Conservation (phyloP, 306 rosid genomes). For the Cajanus cajan region DNA sequence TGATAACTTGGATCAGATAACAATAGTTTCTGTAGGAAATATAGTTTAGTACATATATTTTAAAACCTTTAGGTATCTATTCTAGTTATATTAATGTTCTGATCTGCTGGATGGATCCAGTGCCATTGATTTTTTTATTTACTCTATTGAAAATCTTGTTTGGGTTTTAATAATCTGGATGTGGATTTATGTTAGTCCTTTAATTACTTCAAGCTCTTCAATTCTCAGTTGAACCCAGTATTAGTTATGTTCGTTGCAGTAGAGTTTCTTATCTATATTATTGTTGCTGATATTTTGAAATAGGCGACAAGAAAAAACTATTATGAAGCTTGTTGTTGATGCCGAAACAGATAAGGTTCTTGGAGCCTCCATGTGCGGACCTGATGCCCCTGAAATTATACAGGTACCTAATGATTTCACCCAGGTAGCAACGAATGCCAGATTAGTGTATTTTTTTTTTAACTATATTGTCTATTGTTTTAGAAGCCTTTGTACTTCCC, state of each 20-base stretch:
- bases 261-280: not conserved
- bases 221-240: not conserved
- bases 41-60: not conserved
- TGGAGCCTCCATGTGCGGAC: slow-evolving; percentile 95
- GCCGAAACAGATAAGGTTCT: slow-evolving; percentile 81
- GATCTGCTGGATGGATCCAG: not conserved
- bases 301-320: slow-evolving; percentile 92
- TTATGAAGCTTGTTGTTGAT: slow-evolving; percentile 94
- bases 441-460: not conserved
- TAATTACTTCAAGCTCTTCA: slow-evolving; percentile 9
- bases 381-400: slow-evolving; percentile 91
- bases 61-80: not conserved
- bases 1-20: slow-evolving; percentile 15
- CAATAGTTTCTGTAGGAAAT: slow-evolving; percentile 4
- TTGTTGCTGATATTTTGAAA: slow-evolving; percentile 21
- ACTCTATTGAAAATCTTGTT: not conserved
- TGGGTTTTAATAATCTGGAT: not conserved
- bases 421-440: slow-evolving; percentile 1
- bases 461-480: not conserved
- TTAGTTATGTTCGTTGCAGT: not conserved
- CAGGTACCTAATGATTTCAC: slow-evolving; percentile 58
- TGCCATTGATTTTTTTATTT: not conserved
- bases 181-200: not conserved
- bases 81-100: not conserved
- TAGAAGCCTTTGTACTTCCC: not conserved